Evolutionary conservation across 129 eudicot genomes (phyloP).

Genomic region (Scalesia atractyloides): DNA sequence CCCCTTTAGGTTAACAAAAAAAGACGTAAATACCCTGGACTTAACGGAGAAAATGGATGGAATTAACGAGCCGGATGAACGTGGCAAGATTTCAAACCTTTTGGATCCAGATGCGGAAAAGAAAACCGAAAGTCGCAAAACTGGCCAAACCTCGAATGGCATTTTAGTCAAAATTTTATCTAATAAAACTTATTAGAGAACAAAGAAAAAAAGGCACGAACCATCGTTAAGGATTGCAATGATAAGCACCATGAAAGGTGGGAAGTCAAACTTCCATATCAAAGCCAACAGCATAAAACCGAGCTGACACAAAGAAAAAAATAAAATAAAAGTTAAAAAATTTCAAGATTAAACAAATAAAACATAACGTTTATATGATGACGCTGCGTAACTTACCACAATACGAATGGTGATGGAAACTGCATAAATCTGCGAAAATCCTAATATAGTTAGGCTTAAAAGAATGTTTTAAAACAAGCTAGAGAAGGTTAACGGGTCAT

Average conservation of each 20-base stretch:
- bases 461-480: background rate
- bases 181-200: background rate
- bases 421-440: conserved; percentile 78
- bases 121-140: too few relatives aligned
- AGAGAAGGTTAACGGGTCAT: background rate
- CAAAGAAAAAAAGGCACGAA: conserved; percentile 34
- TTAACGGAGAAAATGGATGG: too few relatives aligned
- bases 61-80: too few relatives aligned
- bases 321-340: conserved; percentile 7
- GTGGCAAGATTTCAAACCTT: too few relatives aligned
- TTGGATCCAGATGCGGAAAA: too few relatives aligned
- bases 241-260: conserved; percentile 99
- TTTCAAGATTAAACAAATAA: background rate
- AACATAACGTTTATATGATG: background rate
- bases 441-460: conserved; percentile 6
- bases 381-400: conserved; percentile 62
- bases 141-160: too few relatives aligned
- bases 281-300: conserved; percentile 97
- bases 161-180: too few relatives aligned
- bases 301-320: conserved; percentile 49
- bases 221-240: conserved; percentile 98
- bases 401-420: conserved; percentile 99
- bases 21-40: too few relatives aligned
- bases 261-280: conserved; percentile 95
- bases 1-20: too few relatives aligned